Evolutionary conservation across 805 yeast genomes (phyloP), one percentile per base, ranked within the genome.

Genomic region (Spathaspora hagerdaliae): DNA sequence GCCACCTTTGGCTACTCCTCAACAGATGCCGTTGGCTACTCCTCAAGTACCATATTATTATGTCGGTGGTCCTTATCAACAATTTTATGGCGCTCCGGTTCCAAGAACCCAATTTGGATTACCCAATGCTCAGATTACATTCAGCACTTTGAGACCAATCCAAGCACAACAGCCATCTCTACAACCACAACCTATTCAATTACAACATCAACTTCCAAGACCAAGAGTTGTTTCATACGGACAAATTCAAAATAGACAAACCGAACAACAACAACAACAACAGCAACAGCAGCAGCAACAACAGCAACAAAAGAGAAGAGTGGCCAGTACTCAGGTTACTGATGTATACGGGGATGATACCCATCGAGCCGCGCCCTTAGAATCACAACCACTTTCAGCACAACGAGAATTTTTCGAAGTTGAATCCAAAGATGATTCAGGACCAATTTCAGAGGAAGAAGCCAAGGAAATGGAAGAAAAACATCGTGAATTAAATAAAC

Each of bases 301-400:
- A 5, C 32, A 29, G 32, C 27, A 14, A 2, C 13, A 15, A 12
- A 19, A 29, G 12, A 33, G 36, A 12, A 31, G 29, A 11, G 19
- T 12, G 6, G 8, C 11, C 27, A 39, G 36, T 14, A 14, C 27
- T 24, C 13, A 37, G 27, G 79, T 75, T 1, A 69, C 77, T 5
- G 82, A 78, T 53, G 78, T 78, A 2, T 78, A 74, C 51, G 68
- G 66, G 44, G 76, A 75, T 2, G 78, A 74, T 47, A 63, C 64
- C 36, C 60, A 73, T 13, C 67, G 71, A 47, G 67, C 63, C 15
- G 82, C 82, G 0, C 82, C 82, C 9, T 53, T 74, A 36, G 61
- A 62, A 26, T 73, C 80, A 12, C 82, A 78, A 53, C 82, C 82
- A 5, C 59, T 77, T 8, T 69, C 76, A 36, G 75, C 82, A 0